These are phyloP conservation scores for Colletotrichum sp. DNA, from an alignment of 2,329 filamentous ascomycete genomes.

Conservation along the genomic window DNA sequence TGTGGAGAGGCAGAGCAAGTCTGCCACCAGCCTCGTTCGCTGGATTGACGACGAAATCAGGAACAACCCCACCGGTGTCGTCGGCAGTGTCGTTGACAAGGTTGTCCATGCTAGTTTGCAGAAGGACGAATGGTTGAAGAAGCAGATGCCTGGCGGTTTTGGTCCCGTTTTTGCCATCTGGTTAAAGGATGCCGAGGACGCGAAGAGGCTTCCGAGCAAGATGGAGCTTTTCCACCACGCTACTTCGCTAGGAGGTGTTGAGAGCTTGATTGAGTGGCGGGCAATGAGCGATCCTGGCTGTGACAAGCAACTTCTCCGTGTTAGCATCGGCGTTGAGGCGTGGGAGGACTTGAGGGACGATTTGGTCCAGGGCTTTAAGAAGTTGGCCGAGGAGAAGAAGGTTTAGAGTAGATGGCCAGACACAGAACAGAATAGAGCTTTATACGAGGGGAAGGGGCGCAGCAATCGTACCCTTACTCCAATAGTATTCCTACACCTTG, in stretches of 20 bases:
- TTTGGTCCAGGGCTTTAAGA: conserved; percentile 69
- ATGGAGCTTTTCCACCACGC: conserved; percentile 90
- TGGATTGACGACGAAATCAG: conserved; percentile 68
- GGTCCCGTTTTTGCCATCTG: conserved; percentile 86
- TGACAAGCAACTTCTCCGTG: conserved; percentile 74
- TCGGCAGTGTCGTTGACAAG: conserved; percentile 61
- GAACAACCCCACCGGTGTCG: conserved; percentile 33
- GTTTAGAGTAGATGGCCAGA: neutral
- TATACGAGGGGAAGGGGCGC: neutral
- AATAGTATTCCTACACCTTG: neutral
- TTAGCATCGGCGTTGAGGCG: conserved; percentile 88
- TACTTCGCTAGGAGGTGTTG: conserved; percentile 90
- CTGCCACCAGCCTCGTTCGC: conserved; percentile 69
- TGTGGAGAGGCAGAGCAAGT: conserved; percentile 77
- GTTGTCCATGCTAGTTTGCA: conserved; percentile 85
- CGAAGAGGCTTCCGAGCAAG: conserved; percentile 76
- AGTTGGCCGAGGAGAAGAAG: conserved; percentile 44
- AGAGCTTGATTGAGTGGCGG: conserved; percentile 96
- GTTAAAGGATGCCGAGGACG: conserved; percentile 64
- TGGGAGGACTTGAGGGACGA: conserved; percentile 85
- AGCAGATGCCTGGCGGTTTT: conserved; percentile 92
- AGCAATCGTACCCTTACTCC: neutral
- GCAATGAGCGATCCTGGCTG: conserved; percentile 82
- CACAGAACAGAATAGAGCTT: neutral
- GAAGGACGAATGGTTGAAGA: conserved; percentile 73